These are phyloP conservation scores for Coprinopsis cinerea DNA, from an alignment of 768 basidiomycete species.

Conservation along the genomic window DNA sequence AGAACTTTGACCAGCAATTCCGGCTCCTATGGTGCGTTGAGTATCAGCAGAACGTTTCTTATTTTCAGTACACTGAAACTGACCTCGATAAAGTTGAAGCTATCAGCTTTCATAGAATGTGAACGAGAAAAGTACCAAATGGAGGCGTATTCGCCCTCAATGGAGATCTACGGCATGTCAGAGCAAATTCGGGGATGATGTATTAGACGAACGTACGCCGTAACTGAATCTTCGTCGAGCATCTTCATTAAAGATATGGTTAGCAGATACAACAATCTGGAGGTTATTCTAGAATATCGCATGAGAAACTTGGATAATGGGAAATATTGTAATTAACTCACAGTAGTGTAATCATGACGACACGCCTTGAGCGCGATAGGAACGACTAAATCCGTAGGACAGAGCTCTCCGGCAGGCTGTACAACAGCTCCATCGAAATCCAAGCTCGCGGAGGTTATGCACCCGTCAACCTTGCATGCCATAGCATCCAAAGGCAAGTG, in stretches of 20 bases:
- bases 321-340: not conserved
- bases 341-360: not conserved
- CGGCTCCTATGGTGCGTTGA: conserved; percentile 9
- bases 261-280: not conserved
- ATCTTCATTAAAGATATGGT: conserved; percentile 1
- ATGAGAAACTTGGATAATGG: not conserved
- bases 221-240: not conserved
- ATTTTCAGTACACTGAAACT: not conserved
- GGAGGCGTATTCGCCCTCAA: conserved; percentile 5
- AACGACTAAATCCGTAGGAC: no score
- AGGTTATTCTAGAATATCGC: not conserved
- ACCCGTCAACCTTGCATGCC: no score
- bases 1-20: conserved; percentile 13
- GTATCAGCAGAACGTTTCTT: not conserved
- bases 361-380: not conserved
- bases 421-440: no score
- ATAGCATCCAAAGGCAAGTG: no score
- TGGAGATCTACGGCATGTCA: conserved; percentile 3
- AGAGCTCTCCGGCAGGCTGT: no score
- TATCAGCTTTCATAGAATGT: conserved; percentile 5
- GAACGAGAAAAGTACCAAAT: conserved; percentile 10
- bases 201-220: not conserved
- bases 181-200: not conserved
- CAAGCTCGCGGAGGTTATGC: no score
- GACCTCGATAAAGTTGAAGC: conserved; percentile 4